Evolutionary conservation across 345 rosid species (phyloP), one percentile per base, ranked within the genome.

Genomic region (Syzygium oleosum): DNA sequence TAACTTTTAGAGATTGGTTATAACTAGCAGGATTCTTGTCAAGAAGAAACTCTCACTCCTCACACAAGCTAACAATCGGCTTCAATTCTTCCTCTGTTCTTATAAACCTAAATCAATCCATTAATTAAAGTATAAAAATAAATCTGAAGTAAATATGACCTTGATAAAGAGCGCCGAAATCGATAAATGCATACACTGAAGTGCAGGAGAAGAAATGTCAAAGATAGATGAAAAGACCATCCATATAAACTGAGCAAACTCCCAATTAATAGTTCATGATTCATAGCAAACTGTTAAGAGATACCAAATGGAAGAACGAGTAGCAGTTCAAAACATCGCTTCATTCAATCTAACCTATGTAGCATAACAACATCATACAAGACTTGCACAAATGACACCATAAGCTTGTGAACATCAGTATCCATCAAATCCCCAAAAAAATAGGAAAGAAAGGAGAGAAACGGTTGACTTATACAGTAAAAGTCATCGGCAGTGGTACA

Each of bases 61-160:
- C 83, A 38, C 83, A 19, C 27, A 73, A 73, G 83, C 27, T 19
- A 73, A 73, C 25, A 38, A 73, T 38, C 27, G 46, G 46, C 46
- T 43, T 43, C 46, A 43, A 43, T 43, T 98, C 99, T 93, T 98
- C 99, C 92, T 96, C 99, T 2, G 98, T 90, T 51, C 99, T 96
- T 90, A 98, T 95, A 90, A 97, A 96, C 94, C 99, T 96, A 87
- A 58, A 89, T 25, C 51, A 55, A 89, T 77, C 34, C 86, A 85
- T 17, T n/a, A 73, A 31, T 85, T 43, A 84, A 29, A 84, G 46
- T 29, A 78, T 52, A 10, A 56, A 55, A 34, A 78, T 14, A 59
- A 63, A 22, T 31, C 16, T 11, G 25, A 59, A 58, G 13, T 43
- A 43, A 5, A 19, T 59, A 52, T 46, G 43, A 59, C 41, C 22